Conservation (phyloP, 192 early-diverging fungal genomes). For the Podila minutissima region DNA sequence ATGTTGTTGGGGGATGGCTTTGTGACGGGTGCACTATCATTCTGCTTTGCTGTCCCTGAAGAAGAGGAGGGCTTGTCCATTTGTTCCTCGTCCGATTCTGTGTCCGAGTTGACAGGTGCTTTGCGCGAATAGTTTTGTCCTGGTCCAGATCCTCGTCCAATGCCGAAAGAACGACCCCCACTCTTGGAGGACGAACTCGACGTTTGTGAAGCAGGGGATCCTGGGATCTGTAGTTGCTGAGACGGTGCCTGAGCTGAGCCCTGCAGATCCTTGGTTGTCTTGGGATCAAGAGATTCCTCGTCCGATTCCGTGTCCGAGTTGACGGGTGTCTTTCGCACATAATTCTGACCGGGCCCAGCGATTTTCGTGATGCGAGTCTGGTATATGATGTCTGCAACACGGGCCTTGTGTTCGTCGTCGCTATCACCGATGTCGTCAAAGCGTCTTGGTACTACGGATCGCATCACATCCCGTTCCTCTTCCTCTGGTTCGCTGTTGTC, state of each 20-base stretch:
- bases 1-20: slow-evolving; percentile 4
- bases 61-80: not conserved
- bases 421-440: not conserved
- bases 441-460: not conserved
- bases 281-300: slow-evolving; percentile 12
- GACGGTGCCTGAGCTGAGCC: not conserved
- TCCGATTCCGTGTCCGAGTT: slow-evolving; percentile 46
- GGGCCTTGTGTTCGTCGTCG: not conserved
- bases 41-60: not conserved
- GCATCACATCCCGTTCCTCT: not conserved
- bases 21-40: not conserved
- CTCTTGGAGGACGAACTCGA: not conserved
- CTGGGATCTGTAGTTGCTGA: not conserved
- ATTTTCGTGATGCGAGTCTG: not conserved
- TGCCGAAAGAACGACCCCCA: slow-evolving; percentile 1
- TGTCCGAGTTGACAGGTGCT: slow-evolving; percentile 40
- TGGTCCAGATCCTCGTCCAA: slow-evolving; percentile 13
- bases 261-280: not conserved
- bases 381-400: not conserved
- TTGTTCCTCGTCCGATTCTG: slow-evolving; percentile 36
- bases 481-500: not conserved
- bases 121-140: slow-evolving; percentile 48
- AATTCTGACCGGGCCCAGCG: slow-evolving; percentile 35
- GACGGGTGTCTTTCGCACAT: slow-evolving; percentile 35
- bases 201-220: not conserved